Conservation (phyloP, 495 filamentous ascomycete species). For the Cryomyces minteri region DNA sequence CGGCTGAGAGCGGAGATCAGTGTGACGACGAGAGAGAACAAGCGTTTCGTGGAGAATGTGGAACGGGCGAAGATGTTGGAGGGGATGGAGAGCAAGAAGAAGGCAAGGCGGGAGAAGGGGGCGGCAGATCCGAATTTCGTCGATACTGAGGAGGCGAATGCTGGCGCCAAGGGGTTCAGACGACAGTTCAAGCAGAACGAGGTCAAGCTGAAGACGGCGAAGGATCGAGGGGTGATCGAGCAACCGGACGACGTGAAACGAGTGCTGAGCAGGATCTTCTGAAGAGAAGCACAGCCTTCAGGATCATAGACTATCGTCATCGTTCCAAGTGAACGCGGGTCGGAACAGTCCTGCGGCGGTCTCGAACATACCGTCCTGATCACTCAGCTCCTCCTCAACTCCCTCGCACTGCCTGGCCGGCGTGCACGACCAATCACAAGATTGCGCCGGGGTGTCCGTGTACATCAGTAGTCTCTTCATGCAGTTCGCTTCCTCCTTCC, state of each 20-base stretch:
- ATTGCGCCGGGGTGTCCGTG: no score
- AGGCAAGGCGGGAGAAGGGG: slow-evolving; percentile 29
- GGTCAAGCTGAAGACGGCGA: slow-evolving; percentile 26
- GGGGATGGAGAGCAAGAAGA: slow-evolving; percentile 24
- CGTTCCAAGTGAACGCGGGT: no score
- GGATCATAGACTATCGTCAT: no score
- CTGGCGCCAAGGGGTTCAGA: slow-evolving; percentile 7
- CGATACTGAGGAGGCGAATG: slow-evolving; percentile 38
- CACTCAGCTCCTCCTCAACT: no score
- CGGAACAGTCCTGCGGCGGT: no score
- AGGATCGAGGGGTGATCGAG: slow-evolving; percentile 24
- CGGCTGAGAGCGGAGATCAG: slow-evolving; percentile 66
- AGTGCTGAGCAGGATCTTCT: slow-evolving; percentile 71
- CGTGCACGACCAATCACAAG: no score
- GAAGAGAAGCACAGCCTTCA: no score
- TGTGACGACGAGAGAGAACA: slow-evolving; percentile 62
- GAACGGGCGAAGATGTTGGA: slow-evolving; percentile 35
- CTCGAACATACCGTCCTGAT: no score
- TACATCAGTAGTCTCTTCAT: no score
- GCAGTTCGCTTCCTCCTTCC: no score
- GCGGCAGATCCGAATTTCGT: slow-evolving; percentile 38
- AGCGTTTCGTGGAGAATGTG: slow-evolving; percentile 60
- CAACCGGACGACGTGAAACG: slow-evolving; percentile 52
- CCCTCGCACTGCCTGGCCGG: no score
- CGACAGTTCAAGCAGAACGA: slow-evolving; percentile 61